A percentile compares a stretch with the other conserved stretches of the same genome.
phyloP scores from a whole-genome alignment of 495 filamentous ascomycete species.

The Neurospora discreta region DNA sequence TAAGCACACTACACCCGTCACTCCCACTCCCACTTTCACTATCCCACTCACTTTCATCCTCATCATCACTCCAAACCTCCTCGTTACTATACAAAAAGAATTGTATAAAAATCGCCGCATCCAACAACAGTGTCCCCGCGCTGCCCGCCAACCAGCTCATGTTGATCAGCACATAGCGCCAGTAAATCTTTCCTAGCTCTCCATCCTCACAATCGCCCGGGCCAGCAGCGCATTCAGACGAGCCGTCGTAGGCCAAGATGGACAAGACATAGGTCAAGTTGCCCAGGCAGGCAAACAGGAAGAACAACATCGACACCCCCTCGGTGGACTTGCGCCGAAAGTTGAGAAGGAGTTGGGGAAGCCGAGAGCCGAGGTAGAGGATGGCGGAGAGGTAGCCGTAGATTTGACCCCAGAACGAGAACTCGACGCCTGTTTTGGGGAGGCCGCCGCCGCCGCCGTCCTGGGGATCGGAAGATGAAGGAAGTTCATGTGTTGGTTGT shows the following conservation, averaged over 20 bases:
- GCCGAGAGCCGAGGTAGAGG: slow-evolving; percentile 76
- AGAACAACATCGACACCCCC: slow-evolving; percentile 85
- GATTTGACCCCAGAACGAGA: slow-evolving; percentile 58
- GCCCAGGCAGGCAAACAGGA: slow-evolving; percentile 89
- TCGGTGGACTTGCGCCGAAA: slow-evolving; percentile 82
- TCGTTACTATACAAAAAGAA: slow-evolving; percentile 68
- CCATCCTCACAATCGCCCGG: slow-evolving; percentile 38
- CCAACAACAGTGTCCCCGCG: slow-evolving; percentile 72
- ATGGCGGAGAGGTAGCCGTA: slow-evolving; percentile 80
- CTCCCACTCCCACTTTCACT: slow-evolving; percentile 8
- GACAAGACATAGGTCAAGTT: slow-evolving; percentile 86
- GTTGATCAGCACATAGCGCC: slow-evolving; percentile 76
- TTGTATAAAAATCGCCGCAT: slow-evolving; percentile 78
- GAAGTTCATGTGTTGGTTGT: background rate
- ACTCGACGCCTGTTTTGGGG: slow-evolving; percentile 9
- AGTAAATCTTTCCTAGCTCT: slow-evolving; percentile 51
- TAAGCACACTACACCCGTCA: slow-evolving; percentile 1
- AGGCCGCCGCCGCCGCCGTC: slow-evolving; percentile 1
- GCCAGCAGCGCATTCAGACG: slow-evolving; percentile 39
- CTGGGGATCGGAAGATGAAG: slow-evolving; percentile 1
- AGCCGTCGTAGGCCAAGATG: slow-evolving; percentile 69
- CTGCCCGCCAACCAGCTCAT: slow-evolving; percentile 82
- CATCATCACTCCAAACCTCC: slow-evolving; percentile 6
- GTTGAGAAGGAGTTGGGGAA: slow-evolving; percentile 87
- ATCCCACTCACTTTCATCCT: slow-evolving; percentile 5